phyloP scores from a whole-genome alignment of 2,329 filamentous ascomycete genomes.

The Fusarium papillatum region DNA sequence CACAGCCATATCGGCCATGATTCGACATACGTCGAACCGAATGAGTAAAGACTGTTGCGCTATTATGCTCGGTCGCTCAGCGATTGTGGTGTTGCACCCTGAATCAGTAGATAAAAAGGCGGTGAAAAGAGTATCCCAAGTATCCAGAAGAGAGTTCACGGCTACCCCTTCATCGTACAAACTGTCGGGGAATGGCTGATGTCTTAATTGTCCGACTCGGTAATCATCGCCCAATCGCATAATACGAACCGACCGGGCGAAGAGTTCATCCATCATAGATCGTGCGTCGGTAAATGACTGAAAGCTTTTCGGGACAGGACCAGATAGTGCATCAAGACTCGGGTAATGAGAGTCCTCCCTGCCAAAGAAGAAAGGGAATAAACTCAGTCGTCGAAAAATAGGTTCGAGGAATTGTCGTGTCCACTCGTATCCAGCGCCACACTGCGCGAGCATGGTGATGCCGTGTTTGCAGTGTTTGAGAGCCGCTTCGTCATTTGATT shows the following conservation, averaged over 20 bases:
- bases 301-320: neutral
- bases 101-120: neutral
- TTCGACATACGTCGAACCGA: neutral
- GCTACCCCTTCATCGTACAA: neutral
- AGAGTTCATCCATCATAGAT: slow-evolving; percentile 5
- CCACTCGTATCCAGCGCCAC: neutral
- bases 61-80: neutral
- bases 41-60: neutral
- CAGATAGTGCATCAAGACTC: neutral
- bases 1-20: neutral
- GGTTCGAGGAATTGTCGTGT: slow-evolving; percentile 5
- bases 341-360: neutral
- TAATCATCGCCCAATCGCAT: slow-evolving; percentile 2
- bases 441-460: neutral
- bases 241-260: neutral
- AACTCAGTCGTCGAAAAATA: neutral
- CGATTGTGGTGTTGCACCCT: neutral
- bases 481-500: neutral
- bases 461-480: slow-evolving; percentile 13
- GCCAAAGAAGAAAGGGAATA: slow-evolving; percentile 8
- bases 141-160: neutral
- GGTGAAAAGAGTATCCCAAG: slow-evolving; percentile 2
- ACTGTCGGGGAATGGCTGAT: neutral
- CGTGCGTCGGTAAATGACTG: neutral
- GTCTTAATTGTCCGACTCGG: neutral